Evolutionary conservation across 2,329 filamentous ascomycete species (phyloP).

Genomic region (Teratosphaeria gauchensis): DNA sequence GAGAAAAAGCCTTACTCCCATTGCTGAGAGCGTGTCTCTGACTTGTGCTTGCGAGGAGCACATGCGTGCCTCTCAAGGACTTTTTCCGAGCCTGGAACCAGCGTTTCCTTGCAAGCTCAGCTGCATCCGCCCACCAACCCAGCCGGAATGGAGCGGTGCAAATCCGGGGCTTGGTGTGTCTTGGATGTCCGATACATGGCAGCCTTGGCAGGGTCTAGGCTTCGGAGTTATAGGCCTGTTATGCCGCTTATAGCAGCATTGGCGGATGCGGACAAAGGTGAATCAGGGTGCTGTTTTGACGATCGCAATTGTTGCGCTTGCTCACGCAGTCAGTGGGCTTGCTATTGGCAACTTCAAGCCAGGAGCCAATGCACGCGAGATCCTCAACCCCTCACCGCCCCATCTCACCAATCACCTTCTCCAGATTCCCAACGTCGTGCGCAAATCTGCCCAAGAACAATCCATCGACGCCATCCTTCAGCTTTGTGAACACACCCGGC

Average conservation of each 20-base stretch:
- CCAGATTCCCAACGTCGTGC: conserved; percentile 63
- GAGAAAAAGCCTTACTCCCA: no score
- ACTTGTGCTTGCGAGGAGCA: no score
- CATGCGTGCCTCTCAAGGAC: no score
- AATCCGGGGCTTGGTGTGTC: background rate
- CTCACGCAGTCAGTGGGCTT: background rate
- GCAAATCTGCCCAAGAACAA: conserved; percentile 74
- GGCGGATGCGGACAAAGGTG: background rate
- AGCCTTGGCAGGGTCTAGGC: background rate
- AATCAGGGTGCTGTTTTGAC: background rate
- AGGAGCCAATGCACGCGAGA: background rate
- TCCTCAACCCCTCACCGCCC: background rate
- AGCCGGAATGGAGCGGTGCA: background rate
- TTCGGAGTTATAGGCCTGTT: background rate
- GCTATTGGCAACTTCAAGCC: background rate
- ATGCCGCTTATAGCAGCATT: background rate
- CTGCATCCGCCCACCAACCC: background rate
- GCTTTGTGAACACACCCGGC: conserved; percentile 60
- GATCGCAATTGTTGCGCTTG: background rate
- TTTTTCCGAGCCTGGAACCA: no score
- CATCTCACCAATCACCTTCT: conserved; percentile 64
- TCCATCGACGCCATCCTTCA: conserved; percentile 64
- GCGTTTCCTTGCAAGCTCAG: background rate
- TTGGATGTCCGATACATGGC: background rate
- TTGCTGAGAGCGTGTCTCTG: no score